Evolutionary conservation across 805 yeast genomes (phyloP).

Genomic region (Wickerhamiella azyma): DNA sequence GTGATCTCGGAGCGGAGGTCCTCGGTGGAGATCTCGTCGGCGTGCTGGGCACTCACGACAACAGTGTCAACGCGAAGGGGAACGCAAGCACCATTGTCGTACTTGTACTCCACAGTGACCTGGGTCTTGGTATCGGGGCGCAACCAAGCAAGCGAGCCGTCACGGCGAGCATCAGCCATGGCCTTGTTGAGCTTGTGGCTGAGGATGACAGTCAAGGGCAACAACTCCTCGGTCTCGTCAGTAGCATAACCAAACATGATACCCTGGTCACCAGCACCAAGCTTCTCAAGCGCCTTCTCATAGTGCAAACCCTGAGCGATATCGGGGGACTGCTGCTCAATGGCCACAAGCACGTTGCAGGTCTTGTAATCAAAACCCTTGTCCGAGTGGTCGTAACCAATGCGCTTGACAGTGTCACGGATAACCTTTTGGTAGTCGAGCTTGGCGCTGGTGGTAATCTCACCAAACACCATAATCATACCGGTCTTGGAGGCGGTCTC

Average conservation of each 20-base stretch:
- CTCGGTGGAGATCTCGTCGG: constrained; percentile 88
- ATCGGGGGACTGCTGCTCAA: constrained; percentile 98
- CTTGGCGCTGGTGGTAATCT: constrained; percentile 91
- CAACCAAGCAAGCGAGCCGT: constrained; percentile 87
- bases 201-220: constrained; percentile 87
- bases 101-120: constrained; percentile 92
- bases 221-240: constrained; percentile 94
- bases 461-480: constrained; percentile 98
- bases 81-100: constrained; percentile 88
- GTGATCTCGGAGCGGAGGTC: constrained; percentile 70
- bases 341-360: constrained; percentile 96
- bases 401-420: constrained; percentile 96
- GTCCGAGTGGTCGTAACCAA: constrained; percentile 90
- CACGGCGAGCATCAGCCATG: constrained; percentile 94
- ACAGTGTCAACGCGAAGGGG: constrained; percentile 96
- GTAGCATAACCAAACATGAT: constrained; percentile 99
- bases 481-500: constrained; percentile 99
- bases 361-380: constrained; percentile 99
- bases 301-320: constrained; percentile 98
- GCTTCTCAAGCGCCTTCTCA: constrained; percentile 85
- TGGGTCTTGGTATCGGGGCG: constrained; percentile 99
- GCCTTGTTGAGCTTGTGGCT: constrained; percentile 95
- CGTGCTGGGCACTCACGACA: constrained; percentile 95
- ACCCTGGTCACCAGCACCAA: constrained; percentile 99
- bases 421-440: constrained; percentile 94